Evolutionary conservation across 2,329 filamentous ascomycete species (phyloP).

Genomic region (Epichloe scottii): DNA sequence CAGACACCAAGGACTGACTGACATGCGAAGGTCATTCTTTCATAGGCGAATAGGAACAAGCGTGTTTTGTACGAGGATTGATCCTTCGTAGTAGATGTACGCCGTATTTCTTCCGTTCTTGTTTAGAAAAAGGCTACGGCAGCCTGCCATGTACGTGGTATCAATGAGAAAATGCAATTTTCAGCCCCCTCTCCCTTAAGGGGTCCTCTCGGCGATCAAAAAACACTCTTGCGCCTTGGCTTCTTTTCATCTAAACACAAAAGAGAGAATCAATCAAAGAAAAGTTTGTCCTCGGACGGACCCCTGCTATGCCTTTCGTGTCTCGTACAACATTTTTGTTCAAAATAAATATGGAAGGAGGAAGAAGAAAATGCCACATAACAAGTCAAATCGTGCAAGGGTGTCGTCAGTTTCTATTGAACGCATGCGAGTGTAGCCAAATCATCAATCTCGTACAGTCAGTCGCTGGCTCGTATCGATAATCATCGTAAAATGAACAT

Average conservation of each 20-base stretch:
- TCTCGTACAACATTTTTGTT: background rate
- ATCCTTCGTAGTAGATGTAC: too few relatives aligned
- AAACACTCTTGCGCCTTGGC: background rate
- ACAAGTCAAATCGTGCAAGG: background rate
- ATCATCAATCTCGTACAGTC: constrained; percentile 4
- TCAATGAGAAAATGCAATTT: background rate
- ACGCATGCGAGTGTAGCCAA: background rate
- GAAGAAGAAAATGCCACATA: background rate
- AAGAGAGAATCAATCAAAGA: background rate
- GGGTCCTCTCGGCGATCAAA: background rate
- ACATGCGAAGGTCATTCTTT: too few relatives aligned
- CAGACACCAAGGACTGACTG: too few relatives aligned
- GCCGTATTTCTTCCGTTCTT: too few relatives aligned
- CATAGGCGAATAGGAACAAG: too few relatives aligned
- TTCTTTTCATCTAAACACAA: background rate
- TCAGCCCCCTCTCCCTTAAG: background rate
- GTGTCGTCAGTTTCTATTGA: background rate
- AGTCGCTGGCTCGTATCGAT: constrained; percentile 3
- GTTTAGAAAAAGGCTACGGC: background rate
- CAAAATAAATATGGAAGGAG: background rate
- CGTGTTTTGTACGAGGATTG: too few relatives aligned
- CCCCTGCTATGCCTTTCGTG: background rate
- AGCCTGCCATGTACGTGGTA: constrained; percentile 3
- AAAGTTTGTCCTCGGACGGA: background rate
- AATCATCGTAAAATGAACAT: background rate